These are phyloP conservation scores for Globisporangium viniferum DNA, from an alignment of 352 stramenopile species.

Conservation along the genomic window DNA sequence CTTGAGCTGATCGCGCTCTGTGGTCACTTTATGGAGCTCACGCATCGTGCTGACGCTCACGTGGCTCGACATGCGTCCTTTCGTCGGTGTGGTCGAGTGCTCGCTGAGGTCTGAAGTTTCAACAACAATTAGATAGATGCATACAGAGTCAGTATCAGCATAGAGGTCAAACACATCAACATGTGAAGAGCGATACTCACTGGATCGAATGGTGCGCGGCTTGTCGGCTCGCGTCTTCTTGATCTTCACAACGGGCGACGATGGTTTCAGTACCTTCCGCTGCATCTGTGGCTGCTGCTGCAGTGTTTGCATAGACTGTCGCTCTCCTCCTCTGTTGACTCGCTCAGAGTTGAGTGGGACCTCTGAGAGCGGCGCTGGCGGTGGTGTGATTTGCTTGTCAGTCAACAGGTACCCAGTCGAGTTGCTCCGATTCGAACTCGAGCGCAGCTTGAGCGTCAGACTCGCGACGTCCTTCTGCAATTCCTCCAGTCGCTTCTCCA, in stretches of 20 bases:
- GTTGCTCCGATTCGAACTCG: constrained; percentile 28
- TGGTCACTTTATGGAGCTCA: constrained; percentile 63
- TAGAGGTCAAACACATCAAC: background rate
- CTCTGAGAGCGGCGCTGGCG: background rate
- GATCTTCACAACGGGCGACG: constrained; percentile 3
- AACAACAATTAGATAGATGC: background rate
- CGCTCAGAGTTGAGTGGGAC: background rate
- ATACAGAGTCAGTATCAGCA: background rate
- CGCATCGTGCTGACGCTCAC: constrained; percentile 31
- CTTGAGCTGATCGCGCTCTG: constrained; percentile 72
- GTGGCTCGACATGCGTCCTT: constrained; percentile 15
- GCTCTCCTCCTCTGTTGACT: background rate
- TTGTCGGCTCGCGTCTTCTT: constrained; percentile 13
- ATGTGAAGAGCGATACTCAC: constrained; percentile 1
- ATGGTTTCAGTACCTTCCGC: background rate
- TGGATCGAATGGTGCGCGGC: constrained; percentile 7
- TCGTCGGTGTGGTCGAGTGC: constrained; percentile 15
- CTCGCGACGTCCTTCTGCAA: constrained; percentile 72
- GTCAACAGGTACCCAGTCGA: constrained; percentile 23
- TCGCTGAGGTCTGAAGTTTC: constrained; percentile 22
- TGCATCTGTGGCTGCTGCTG: background rate
- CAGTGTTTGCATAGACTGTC: background rate
- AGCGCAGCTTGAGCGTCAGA: constrained; percentile 66
- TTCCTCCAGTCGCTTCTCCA: constrained; percentile 67
- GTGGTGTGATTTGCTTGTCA: constrained; percentile 19